Evolutionary conservation across 1,284 basidiomycete species (phyloP), one percentile per base, ranked within the genome.

Genomic region (Naganishia cerealis): DNA sequence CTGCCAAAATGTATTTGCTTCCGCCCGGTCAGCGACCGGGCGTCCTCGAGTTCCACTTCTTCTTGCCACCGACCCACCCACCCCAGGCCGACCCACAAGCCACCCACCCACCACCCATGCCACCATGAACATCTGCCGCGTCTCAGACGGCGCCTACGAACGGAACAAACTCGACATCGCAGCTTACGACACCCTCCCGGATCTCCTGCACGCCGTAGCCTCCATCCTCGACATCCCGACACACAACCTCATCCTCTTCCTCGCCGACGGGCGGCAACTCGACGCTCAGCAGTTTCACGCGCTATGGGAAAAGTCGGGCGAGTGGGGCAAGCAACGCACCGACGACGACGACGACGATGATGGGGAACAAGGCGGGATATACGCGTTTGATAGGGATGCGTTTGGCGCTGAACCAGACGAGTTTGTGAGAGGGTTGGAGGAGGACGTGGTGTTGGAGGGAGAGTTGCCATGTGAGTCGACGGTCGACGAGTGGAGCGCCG

Each of bases 91-190:
- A n/a, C 29, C 29, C 29, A 6, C 29, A 33, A 33, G 3, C 29
- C n/a, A n/a, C 29, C 29, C 29, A 3, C 3, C 29, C 29, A 33
- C 29, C 29, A 2, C 29, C 29, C 29, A 33, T 9, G n/a, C 57
- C 57, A 59, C 43, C 57, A 67, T 67, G 66, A 57, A 67, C 39
- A 18, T 67, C 57, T 67, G 21, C 52, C 57, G 66, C 38, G 66
- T 67, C 48, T 67, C 66, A 9, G 66, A 67, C 39, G 66, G 66
- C 40, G 66, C 66, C 18, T 67, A 61, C 52, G 66, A 67, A 36
- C 48, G 42, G 10, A 43, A 59, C 26, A 33, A 55, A 52, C 50
- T 67, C 29, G 57, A 61, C 40, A n/a, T 67, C 21, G 24, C 48
- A n/a, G 26, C 29, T 5, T 52, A 36, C 43, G 61, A 53, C 1